A percentile compares a stretch with the other conserved stretches of the same genome.
Conservation (phyloP, 371 early-diverging fungal genomes). For the Mortierella sp. region DNA sequence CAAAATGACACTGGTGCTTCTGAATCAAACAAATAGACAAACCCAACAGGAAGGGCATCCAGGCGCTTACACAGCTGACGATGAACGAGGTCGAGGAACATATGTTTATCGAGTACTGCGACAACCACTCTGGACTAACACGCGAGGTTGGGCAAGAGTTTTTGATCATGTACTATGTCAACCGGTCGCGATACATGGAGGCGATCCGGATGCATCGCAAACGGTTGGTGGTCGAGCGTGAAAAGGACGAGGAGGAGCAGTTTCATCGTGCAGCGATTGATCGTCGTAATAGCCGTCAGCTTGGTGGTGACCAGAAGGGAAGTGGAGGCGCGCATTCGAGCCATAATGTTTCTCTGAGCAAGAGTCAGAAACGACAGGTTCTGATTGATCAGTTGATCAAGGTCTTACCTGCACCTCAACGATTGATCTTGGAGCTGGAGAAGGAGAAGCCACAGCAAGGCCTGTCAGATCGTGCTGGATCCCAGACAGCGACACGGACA, state of each 20-base stretch:
- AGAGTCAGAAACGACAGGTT: slow-evolving; percentile 51
- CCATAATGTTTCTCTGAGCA: slow-evolving; percentile 18
- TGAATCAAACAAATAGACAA: slow-evolving; percentile 22
- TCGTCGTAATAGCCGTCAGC: slow-evolving; percentile 30
- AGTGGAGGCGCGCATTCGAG: background rate
- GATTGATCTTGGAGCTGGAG: slow-evolving; percentile 28
- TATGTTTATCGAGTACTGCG: slow-evolving; percentile 36
- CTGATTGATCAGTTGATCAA: slow-evolving; percentile 36
- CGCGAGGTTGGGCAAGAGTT: slow-evolving; percentile 47
- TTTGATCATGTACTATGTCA: slow-evolving; percentile 53
- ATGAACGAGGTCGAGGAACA: slow-evolving; percentile 42
- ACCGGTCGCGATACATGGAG: slow-evolving; percentile 47
- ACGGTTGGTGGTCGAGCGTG: slow-evolving; percentile 29
- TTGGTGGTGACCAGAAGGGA: background rate
- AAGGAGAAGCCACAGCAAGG: slow-evolving; percentile 10
- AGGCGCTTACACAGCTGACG: slow-evolving; percentile 27
- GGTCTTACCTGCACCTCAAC: slow-evolving; percentile 43
- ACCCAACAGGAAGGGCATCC: slow-evolving; percentile 49
- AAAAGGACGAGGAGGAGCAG: slow-evolving; percentile 31
- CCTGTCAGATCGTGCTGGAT: too few relatives aligned
- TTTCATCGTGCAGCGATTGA: slow-evolving; percentile 45
- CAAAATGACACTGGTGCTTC: too few relatives aligned
- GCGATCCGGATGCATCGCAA: slow-evolving; percentile 56
- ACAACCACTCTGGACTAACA: slow-evolving; percentile 33
- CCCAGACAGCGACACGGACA: background rate